Evolutionary conservation across 2,329 filamentous ascomycete species (phyloP), one percentile per base, ranked within the genome.

Genomic region (Stromatinia cepivora): DNA sequence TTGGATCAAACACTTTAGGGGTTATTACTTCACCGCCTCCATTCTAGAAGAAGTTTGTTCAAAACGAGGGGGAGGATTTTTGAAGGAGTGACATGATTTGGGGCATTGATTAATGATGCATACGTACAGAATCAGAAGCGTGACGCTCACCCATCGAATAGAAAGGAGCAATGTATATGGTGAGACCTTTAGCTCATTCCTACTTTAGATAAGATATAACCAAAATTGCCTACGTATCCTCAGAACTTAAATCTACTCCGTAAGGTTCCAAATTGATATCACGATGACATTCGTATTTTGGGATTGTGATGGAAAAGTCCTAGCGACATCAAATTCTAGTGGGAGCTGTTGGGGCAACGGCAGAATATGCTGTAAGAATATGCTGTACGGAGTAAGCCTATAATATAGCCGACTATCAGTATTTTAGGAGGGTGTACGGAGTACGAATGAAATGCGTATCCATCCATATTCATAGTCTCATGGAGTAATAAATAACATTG

Each of bases 11-110:
- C 46, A 52, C 13, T 11, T 58, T 46, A 34, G 34, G 48, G 25
- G 39, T 56, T 34, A 13, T 53, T 15, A 42, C 52, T 65, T 65
- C 50, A 65, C 67, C 67, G 67, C 67, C 52, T 69, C 50, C 22
- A 28, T 56, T 65, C 42, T 65, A 42, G 66, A 34, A 67, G 48
- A 45, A 67, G 54, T 52, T 61, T 62, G 58, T 42, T 28, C 48
- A 57, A 53, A 36, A 52, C 17, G 9, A 28, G n/a, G 52, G 53
- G 65, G 25, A 45, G n/a, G 45, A 31, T 11, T 28, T 66, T 66
- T 5, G 31, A 52, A 59, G 65, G 65, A 53, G 25, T 39, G 56
- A 62, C 15, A 36, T 48, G 31, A 39, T 31, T 48, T 25, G 54
- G 17, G 42, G 25, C 56, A 17, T 39, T 22, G 34, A 67, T 59